phyloP scores from a whole-genome alignment of 2,329 filamentous ascomycete genomes.

The Colletotrichum sp. region DNA sequence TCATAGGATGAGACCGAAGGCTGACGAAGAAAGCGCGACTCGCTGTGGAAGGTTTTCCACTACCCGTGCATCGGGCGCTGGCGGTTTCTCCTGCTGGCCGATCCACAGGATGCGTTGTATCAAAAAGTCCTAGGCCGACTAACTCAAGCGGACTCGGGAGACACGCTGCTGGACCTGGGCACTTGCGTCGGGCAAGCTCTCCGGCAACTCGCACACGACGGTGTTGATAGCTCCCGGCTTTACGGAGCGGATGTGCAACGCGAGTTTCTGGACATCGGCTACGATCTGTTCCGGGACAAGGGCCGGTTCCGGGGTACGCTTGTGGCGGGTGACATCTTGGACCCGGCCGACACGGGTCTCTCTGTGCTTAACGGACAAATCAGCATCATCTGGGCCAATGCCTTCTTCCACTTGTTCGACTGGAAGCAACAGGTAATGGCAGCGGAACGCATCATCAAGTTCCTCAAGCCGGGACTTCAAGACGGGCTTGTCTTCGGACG shows the following conservation, averaged over 20 bases:
- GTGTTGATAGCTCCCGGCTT: conserved; percentile 51
- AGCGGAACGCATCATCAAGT: conserved; percentile 47
- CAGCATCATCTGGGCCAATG: conserved; percentile 53
- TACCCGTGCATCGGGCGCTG: conserved; percentile 54
- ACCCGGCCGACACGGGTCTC: conserved; percentile 40
- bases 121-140: conserved; percentile 47
- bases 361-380: conserved; percentile 41
- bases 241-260: conserved; percentile 54
- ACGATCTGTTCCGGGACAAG: conserved; percentile 68
- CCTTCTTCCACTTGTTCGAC: conserved; percentile 56
- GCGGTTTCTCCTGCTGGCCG: conserved; percentile 51
- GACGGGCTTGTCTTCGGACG: conserved; percentile 56
- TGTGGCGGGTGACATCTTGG: conserved; percentile 55
- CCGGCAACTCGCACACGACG: conserved; percentile 54
- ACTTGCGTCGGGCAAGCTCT: conserved; percentile 57
- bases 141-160: conserved; percentile 38
- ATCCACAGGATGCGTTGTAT: conserved; percentile 45
- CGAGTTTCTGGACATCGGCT: conserved; percentile 61
- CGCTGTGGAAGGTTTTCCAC: conserved; percentile 48
- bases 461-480: conserved; percentile 47
- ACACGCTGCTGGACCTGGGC: conserved; percentile 52
- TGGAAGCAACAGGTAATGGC: conserved; percentile 52
- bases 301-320: conserved; percentile 51
- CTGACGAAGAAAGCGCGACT: conserved; percentile 41
- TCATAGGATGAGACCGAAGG: conserved; percentile 6